Percentiles rank a stretch among this genome's conserved stretches.
phyloP scores from a whole-genome alignment of 768 basidiomycete genomes.

The Pisolithus orientalis region DNA sequence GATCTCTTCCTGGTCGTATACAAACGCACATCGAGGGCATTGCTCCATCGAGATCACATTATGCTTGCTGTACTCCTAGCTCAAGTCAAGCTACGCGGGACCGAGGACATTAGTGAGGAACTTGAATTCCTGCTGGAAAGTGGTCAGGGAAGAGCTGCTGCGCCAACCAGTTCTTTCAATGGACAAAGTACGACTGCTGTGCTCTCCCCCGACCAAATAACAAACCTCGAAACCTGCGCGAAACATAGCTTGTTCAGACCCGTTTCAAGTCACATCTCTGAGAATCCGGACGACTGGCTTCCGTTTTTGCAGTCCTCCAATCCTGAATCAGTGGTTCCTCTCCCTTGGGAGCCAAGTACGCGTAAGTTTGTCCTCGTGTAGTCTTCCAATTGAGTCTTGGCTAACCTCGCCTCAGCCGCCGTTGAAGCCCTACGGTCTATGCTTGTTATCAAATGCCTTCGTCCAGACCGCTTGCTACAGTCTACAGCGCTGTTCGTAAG shows the following conservation, averaged over 20 bases:
- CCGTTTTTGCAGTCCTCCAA: slow-evolving; percentile 59
- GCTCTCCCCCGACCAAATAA: slow-evolving; percentile 60
- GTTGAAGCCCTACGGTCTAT: slow-evolving; percentile 70
- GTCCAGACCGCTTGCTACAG: slow-evolving; percentile 87
- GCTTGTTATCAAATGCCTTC: slow-evolving; percentile 81
- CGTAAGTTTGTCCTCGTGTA: slow-evolving; percentile 45
- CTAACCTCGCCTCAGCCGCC: slow-evolving; percentile 42
- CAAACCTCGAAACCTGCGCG: slow-evolving; percentile 64
- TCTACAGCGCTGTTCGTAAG: slow-evolving; percentile 72
- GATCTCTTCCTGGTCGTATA: slow-evolving; percentile 89
- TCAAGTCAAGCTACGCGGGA: slow-evolving; percentile 77
- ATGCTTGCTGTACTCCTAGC: slow-evolving; percentile 88
- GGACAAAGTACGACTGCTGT: slow-evolving; percentile 37
- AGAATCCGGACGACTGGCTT: slow-evolving; percentile 62
- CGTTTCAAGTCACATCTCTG: slow-evolving; percentile 55
- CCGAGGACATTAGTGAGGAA: slow-evolving; percentile 78
- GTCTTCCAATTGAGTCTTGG: neutral
- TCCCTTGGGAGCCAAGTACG: slow-evolving; percentile 70
- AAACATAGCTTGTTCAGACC: slow-evolving; percentile 74
- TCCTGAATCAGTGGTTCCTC: slow-evolving; percentile 69
- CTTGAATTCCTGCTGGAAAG: slow-evolving; percentile 90
- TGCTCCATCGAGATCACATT: slow-evolving; percentile 85
- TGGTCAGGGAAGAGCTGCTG: slow-evolving; percentile 54
- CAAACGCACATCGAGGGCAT: slow-evolving; percentile 81
- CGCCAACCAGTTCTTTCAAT: slow-evolving; percentile 27